Evolutionary conservation across 352 stramenopile genomes (phyloP), one percentile per base, ranked within the genome.

Genomic region (Phytophthora pseudosyringae): DNA sequence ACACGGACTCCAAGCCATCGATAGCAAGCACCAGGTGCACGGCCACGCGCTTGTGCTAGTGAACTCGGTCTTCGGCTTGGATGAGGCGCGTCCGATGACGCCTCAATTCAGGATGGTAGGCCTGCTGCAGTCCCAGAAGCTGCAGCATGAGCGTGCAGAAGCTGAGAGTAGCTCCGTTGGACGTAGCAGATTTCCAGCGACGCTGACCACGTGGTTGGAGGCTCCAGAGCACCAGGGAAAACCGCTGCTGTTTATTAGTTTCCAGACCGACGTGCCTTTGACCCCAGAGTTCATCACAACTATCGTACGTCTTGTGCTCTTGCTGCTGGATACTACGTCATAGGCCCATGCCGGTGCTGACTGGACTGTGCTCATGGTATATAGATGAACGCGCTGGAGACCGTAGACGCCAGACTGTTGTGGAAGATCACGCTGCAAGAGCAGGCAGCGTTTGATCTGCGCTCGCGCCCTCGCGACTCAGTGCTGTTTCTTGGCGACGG

Each of bases 1-100:
- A 9, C 59, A 88, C 41, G 79, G 78, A 45, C 73, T 95, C 5
- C 36, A 68, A 4, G 36, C 71, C 1, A 75, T 92, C 39, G 44
- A 75, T 16, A 78, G 60, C 71, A 90, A 90, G 40, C 49, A 81
- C 36, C 72, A 88, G 29, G 65, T 88, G 40, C 79, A 82, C 56
- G 77, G 78, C 26, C 67, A 86, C 28, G 64, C 71, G 32, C 75
- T 96, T 32, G 86, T 96, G 44, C 70, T 97, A 31, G 83, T 86
- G 45, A 94, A 92, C 57, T 93, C 88, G 18, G 75, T 89, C 33
- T 93, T 97, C 44, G 89, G 89, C 4, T 70, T 96, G 66, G 89
- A 97, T 44, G 74, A 91, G 21, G 65, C 89, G 10, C 79, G 89
- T 5, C 81, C 86, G 5, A 81, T 97, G 28, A 62, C 81, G 15